Percentiles rank a stretch among this genome's conserved stretches.
phyloP scores from a whole-genome alignment of 2,329 filamentous ascomycete species.

The Colletotrichum sp. region DNA sequence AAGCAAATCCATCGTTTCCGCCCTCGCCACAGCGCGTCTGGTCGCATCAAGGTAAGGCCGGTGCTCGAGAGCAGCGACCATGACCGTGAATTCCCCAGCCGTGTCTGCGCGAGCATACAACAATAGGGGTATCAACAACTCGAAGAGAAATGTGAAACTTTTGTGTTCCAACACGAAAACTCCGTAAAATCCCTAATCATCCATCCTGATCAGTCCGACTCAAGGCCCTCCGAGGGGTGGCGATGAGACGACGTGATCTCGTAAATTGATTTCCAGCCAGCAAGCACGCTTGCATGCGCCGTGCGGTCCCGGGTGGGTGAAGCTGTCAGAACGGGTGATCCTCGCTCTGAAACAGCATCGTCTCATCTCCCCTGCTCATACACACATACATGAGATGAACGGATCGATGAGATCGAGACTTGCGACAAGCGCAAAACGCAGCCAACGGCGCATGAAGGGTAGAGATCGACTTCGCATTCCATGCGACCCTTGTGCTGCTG shows the following conservation, averaged over 20 bases:
- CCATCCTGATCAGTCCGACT: not conserved
- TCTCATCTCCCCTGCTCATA: not conserved
- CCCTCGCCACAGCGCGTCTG: not conserved
- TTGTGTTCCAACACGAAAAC: constrained; percentile 20
- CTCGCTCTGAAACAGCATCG: not conserved
- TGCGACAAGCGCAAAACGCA: not conserved
- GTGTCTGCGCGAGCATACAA: not conserved
- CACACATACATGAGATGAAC: not conserved
- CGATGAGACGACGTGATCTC: not conserved
- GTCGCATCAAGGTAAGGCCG: not conserved
- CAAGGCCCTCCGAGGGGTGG: not conserved
- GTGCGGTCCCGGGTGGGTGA: not conserved
- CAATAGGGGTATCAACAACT: constrained; percentile 25
- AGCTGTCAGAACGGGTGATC: not conserved
- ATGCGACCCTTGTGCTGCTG: constrained; percentile 7
- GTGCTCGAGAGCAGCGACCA: not conserved
- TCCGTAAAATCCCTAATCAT: constrained; percentile 17
- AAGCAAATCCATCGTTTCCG: constrained; percentile 12
- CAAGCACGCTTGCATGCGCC: constrained; percentile 2
- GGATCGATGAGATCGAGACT: not conserved
- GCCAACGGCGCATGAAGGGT: not conserved
- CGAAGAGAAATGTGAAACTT: constrained; percentile 22
- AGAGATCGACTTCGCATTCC: constrained; percentile 6
- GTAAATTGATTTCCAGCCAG: constrained; percentile 10
- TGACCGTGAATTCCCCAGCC: not conserved